These are phyloP conservation scores for Rutstroemia sp. DNA, from an alignment of 2,329 filamentous ascomycete genomes.

Conservation along the genomic window DNA sequence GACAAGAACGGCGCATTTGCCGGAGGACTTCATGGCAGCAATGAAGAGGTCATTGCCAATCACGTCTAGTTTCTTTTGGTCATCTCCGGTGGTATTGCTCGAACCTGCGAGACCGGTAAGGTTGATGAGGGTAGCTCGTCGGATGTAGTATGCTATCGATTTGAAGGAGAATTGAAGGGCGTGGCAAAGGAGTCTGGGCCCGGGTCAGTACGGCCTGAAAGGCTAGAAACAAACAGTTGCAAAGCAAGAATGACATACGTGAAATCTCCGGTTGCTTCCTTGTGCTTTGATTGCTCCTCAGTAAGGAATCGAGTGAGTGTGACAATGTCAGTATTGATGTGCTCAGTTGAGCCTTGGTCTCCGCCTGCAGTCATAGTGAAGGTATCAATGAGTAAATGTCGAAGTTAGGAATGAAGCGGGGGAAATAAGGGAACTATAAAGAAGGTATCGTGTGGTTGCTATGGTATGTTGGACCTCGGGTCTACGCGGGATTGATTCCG, in stretches of 20 bases:
- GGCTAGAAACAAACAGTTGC: not conserved
- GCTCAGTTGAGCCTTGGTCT: slow-evolving; percentile 48
- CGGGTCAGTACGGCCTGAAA: slow-evolving; percentile 8
- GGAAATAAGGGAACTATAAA: not conserved
- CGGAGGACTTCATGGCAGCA: slow-evolving; percentile 85
- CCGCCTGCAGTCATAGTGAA: slow-evolving; percentile 22
- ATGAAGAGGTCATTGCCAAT: slow-evolving; percentile 99
- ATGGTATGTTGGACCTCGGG: slow-evolving; percentile 24
- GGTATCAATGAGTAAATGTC: slow-evolving; percentile 2
- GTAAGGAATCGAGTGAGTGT: slow-evolving; percentile 93
- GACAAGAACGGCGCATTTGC: slow-evolving; percentile 85
- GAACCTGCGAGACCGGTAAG: slow-evolving; percentile 91
- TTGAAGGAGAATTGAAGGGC: slow-evolving; percentile 99
- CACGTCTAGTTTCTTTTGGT: slow-evolving; percentile 99
- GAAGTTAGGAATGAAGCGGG: not conserved
- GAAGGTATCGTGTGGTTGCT: not conserved
- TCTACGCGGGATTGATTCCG: slow-evolving; percentile 18
- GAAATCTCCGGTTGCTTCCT: slow-evolving; percentile 95
- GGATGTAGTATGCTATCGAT: slow-evolving; percentile 98
- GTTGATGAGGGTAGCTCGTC: slow-evolving; percentile 89
- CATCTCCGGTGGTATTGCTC: slow-evolving; percentile 91
- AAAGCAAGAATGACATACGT: slow-evolving; percentile 55
- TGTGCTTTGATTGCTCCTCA: slow-evolving; percentile 89
- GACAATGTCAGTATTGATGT: slow-evolving; percentile 92
- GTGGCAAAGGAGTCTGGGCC: slow-evolving; percentile 77